Percentiles rank a stretch among this genome's conserved stretches.
Evolutionary conservation across 495 filamentous ascomycete genomes (phyloP).

Genomic region (Aspergillus baeticus): DNA sequence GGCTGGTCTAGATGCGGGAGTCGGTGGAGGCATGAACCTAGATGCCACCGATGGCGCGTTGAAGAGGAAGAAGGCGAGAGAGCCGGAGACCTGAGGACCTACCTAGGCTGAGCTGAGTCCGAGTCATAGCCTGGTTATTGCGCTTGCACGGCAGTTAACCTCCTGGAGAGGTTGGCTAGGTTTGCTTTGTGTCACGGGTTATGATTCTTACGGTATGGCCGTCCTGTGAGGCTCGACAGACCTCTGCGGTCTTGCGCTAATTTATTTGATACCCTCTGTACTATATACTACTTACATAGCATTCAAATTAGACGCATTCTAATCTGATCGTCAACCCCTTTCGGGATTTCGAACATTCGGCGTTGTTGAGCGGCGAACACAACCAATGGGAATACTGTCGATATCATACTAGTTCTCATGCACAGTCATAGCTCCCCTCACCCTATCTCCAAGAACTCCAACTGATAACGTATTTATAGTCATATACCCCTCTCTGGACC

Average conservation of each 20-base stretch:
- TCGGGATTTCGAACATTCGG: slow-evolving; percentile 8
- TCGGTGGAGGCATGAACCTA: background rate
- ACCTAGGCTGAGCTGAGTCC: no score
- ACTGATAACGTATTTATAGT: background rate
- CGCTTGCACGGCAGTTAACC: background rate
- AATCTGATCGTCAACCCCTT: background rate
- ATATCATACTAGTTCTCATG: slow-evolving; percentile 7
- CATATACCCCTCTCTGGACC: background rate
- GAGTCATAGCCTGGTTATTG: no score
- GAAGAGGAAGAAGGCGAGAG: background rate
- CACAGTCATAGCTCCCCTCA: background rate
- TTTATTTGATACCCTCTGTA: slow-evolving; percentile 21
- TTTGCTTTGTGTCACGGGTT: background rate
- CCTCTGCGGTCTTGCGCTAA: background rate
- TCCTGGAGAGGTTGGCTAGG: background rate
- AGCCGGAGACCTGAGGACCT: background rate
- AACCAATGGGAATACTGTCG: slow-evolving; percentile 7
- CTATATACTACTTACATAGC: background rate
- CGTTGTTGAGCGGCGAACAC: slow-evolving; percentile 4
- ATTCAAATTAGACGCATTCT: background rate
- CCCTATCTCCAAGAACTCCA: slow-evolving; percentile 4
- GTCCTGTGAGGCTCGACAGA: background rate
- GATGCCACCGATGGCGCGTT: background rate
- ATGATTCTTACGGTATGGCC: background rate
- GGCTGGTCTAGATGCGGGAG: background rate